Base-by-base conservation (phyloP, 345 rosid genomes). In the Hibiscus trionum region DNA sequence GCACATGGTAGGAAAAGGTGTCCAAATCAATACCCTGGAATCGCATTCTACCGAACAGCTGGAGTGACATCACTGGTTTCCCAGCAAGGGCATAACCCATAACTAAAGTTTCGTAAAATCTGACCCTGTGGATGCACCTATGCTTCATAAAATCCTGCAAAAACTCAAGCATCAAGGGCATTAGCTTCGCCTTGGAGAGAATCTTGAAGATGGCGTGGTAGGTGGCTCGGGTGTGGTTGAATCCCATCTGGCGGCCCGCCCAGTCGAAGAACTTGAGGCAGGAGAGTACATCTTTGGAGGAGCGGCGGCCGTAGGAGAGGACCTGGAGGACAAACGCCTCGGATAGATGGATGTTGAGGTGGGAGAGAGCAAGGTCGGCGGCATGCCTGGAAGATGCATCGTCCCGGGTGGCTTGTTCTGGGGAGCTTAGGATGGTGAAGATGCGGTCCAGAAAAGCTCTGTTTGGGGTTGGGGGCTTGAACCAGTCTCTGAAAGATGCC, bases 181-280 rank as follows among this genome's bases (percentile, higher is more conserved):
- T 75, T 35, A 67, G 82, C 77, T 87, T 83, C 4, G 88, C 85
- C 33, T 60, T 74, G 1, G 87, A 77, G 5, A 92, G 86, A 80
- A 90, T 89, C 81, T 86, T 90, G 76, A 89, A 86, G 21, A 92
- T 82, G 31, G 97, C 92, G 26, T 84, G 77, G 69, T 79, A 90
- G 6, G 97, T 88, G 24, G 80, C 81, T 2, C 88, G 88, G 1
- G 96, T 84, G 70, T 90, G 99, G 60, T 64, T 42, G 50, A 83
- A 95, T 2, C 87, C 85, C 0, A 73, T 82, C 69, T 90, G 97
- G 11, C 81, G 86, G 17, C 96, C 96, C 2, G 90, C 97, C 99
- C 99, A 95, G 53, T 90, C 99, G 79, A 90, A 92, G 87, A 95
- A 90, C 72, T 83, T 85, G 74, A 95, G 84, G 70, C 98, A 92